Evolutionary conservation across 2,329 filamentous ascomycete genomes (phyloP), one percentile per base, ranked within the genome.

Genomic region (Thielaviopsis punctulata): DNA sequence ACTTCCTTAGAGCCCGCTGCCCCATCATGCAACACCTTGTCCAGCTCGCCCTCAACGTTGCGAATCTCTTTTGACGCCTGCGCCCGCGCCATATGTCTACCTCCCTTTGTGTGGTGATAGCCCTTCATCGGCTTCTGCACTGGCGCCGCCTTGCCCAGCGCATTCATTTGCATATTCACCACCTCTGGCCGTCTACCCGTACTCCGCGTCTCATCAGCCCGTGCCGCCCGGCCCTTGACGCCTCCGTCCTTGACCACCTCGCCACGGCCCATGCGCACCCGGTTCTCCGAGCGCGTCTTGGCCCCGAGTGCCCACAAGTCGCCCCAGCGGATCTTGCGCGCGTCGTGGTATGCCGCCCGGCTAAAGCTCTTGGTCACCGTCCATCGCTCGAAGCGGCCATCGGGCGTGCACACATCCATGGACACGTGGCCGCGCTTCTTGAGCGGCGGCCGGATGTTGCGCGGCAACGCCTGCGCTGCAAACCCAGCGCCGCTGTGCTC

Each of bases 231-330:
- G 22, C 43, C 54, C 48, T 53, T 52, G 50, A 55, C 54, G 21
- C 54, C 54, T 43, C 54, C 51, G 36, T 55, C 50, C 24, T 53
- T 72, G 49, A 59, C 62, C 13, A 57, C 58, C 30, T 62, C 62
- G 51, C 66, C 67, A 56, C 62, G 64, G 50, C 84, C 84, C 2
- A 84, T 66, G 7, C 80, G 76, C 44, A 84, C 68, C 13, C 69
- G 71, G 46, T 85, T 71, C 2, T 66, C 62, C 3, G 84, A 75
- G 12, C 87, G 75, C 0, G 87, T 93, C 73, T 96, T 96, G 21
- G 89, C 90, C 0, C 92, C 92, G 0, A 96, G 72, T 0, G 90
- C 88, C 92, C 92, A 98, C 9, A 96, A 71, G 63, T 96, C 92
- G 39, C 92, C 92, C 92, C 90, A 96, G 51, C 69, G 70, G 0